Conservation (phyloP, 2,329 filamentous ascomycete genomes). For the Ramularia endophylla region DNA sequence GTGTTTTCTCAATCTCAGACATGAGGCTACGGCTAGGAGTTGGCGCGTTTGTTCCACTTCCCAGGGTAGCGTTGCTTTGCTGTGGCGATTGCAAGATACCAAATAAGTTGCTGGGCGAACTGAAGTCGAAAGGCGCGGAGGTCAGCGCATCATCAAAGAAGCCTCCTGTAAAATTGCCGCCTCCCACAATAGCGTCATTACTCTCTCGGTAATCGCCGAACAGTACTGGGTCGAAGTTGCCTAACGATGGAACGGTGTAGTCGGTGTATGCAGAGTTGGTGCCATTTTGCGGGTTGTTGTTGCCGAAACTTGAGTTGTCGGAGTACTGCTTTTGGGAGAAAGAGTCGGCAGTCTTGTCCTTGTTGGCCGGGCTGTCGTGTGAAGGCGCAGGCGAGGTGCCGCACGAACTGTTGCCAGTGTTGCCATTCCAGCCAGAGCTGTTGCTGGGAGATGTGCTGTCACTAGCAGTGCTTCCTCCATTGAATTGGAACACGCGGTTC, state of each 20-base stretch:
- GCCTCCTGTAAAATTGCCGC: slow-evolving; percentile 66
- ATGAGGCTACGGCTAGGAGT: slow-evolving; percentile 54
- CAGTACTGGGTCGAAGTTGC: slow-evolving; percentile 81
- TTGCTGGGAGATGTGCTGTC: slow-evolving; percentile 47
- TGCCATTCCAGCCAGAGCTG: slow-evolving; percentile 46
- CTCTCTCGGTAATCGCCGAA: slow-evolving; percentile 91
- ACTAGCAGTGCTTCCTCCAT: slow-evolving; percentile 39
- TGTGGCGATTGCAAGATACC: slow-evolving; percentile 39
- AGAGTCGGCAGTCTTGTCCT: slow-evolving; percentile 28
- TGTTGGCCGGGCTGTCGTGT: slow-evolving; percentile 63
- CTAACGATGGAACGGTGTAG: slow-evolving; percentile 40
- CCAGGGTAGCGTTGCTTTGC: slow-evolving; percentile 15
- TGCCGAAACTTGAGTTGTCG: slow-evolving; percentile 16
- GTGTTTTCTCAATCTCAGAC: slow-evolving; percentile 68
- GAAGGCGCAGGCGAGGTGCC: slow-evolving; percentile 73
- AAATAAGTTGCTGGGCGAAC: slow-evolving; percentile 69
- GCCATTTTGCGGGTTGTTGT: slow-evolving; percentile 10
- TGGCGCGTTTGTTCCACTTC: slow-evolving; percentile 6
- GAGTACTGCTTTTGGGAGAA: slow-evolving; percentile 53
- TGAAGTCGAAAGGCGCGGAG: slow-evolving; percentile 54
- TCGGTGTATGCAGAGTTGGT: slow-evolving; percentile 19
- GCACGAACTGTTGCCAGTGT: slow-evolving; percentile 58
- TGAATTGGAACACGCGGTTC: slow-evolving; percentile 47
- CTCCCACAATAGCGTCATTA: slow-evolving; percentile 69
- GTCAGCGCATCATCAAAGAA: slow-evolving; percentile 60